A percentile compares a stretch with the other conserved stretches of the same genome.
Evolutionary conservation across 2,329 filamentous ascomycete genomes (phyloP).

Genomic region (Lachnellula hyalina): DNA sequence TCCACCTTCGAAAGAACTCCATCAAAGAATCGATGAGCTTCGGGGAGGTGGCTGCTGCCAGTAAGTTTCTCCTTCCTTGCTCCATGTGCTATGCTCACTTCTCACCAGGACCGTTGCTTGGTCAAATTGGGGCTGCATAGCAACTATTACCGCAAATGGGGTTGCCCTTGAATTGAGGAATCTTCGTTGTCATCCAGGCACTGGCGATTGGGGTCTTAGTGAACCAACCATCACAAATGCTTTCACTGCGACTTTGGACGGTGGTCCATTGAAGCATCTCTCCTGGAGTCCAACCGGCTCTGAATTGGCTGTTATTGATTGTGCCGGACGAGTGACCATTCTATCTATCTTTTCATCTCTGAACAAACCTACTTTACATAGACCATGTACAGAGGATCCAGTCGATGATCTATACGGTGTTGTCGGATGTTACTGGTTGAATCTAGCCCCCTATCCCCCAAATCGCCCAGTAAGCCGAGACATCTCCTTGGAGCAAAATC

Average conservation of each 20-base stretch:
- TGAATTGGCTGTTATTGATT: conserved; percentile 80
- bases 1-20: conserved; percentile 57
- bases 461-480: conserved; percentile 25
- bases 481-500: neutral
- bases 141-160: conserved; percentile 70
- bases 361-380: conserved; percentile 62
- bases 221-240: conserved; percentile 61
- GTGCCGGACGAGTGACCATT: conserved; percentile 70
- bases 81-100: conserved; percentile 1
- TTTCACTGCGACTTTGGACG: conserved; percentile 55
- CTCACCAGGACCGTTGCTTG: conserved; percentile 69
- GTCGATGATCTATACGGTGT: conserved; percentile 71
- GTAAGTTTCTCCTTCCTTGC: conserved; percentile 46
- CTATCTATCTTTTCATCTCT: conserved; percentile 66
- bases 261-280: conserved; percentile 69
- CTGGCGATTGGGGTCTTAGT: conserved; percentile 71
- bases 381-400: conserved; percentile 60
- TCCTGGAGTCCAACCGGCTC: conserved; percentile 70
- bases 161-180: conserved; percentile 66
- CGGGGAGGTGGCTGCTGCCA: conserved; percentile 72
- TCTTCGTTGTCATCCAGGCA: conserved; percentile 61
- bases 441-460: conserved; percentile 24
- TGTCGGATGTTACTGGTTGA: conserved; percentile 82
- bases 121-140: conserved; percentile 84
- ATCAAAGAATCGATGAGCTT: conserved; percentile 71